These are phyloP conservation scores for Termitomyces heimii DNA, from an alignment of 768 basidiomycete species.

Conservation along the genomic window DNA sequence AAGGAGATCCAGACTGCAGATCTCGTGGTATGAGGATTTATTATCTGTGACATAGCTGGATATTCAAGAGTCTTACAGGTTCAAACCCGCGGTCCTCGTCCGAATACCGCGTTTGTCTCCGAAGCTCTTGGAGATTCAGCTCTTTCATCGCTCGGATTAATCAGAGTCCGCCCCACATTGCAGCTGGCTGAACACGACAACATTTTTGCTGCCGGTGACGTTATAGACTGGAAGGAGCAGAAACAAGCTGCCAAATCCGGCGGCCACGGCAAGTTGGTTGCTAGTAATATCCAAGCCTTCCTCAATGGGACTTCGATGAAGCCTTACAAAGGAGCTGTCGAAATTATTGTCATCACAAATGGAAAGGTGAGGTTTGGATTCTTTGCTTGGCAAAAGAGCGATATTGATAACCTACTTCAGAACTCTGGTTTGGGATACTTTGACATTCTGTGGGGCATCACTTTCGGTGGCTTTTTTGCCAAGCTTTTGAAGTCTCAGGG, in stretches of 20 bases:
- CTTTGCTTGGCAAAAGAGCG: not conserved
- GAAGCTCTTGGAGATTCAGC: slow-evolving; percentile 29
- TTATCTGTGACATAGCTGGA: not conserved
- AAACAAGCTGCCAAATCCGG: slow-evolving; percentile 46
- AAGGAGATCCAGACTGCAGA: slow-evolving; percentile 42
- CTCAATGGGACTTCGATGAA: slow-evolving; percentile 29
- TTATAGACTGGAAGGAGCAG: slow-evolving; percentile 60
- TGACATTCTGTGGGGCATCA: slow-evolving; percentile 40
- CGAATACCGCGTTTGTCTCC: slow-evolving; percentile 46
- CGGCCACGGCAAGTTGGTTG: slow-evolving; percentile 40
- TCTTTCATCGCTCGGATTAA: slow-evolving; percentile 32
- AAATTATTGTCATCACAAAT: slow-evolving; percentile 53
- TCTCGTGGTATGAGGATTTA: slow-evolving; percentile 42
- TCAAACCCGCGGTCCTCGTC: slow-evolving; percentile 35
- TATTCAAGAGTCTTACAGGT: slow-evolving; percentile 19
- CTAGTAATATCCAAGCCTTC: slow-evolving; percentile 41
- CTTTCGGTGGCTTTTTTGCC: slow-evolving; percentile 40
- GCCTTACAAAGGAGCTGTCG: slow-evolving; percentile 42
- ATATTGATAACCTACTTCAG: slow-evolving; percentile 20
- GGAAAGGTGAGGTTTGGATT: slow-evolving; percentile 38
- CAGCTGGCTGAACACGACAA: slow-evolving; percentile 45
- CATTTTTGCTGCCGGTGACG: slow-evolving; percentile 65
- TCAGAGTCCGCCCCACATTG: slow-evolving; percentile 53
- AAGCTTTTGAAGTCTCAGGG: slow-evolving; percentile 31
- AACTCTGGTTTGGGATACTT: slow-evolving; percentile 36